Evolutionary conservation across 495 filamentous ascomycete genomes (phyloP).

Genomic region (Aspergillus egyptiacus): DNA sequence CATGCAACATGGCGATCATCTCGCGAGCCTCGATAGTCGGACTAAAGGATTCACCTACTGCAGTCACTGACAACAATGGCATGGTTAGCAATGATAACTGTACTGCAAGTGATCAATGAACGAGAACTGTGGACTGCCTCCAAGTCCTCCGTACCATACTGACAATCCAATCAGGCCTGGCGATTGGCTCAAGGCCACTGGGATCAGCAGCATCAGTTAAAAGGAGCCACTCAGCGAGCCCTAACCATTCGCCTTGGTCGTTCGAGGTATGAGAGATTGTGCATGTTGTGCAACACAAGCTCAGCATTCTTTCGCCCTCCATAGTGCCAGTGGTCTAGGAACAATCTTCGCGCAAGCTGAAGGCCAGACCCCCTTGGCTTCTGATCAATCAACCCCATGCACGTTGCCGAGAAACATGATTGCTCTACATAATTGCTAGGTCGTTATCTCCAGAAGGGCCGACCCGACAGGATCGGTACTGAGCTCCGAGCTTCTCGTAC

Average conservation of each 20-base stretch:
- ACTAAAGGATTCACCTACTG: slow-evolving; percentile 2
- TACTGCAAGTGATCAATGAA: not conserved
- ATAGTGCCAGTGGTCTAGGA: not conserved
- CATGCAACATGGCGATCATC: slow-evolving; percentile 6
- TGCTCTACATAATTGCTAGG: not conserved
- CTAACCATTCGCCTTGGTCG: not conserved
- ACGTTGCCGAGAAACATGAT: slow-evolving; percentile 15
- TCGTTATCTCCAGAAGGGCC: not conserved
- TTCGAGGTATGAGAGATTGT: not conserved
- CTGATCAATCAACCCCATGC: slow-evolving; percentile 14
- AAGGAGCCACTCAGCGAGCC: not conserved
- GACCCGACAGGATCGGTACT: not conserved
- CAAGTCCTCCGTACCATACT: slow-evolving; percentile 4
- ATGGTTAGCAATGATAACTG: not conserved
- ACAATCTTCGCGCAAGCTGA: not conserved
- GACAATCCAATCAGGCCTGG: not conserved
- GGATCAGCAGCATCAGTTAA: not conserved
- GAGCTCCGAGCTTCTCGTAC: not conserved
- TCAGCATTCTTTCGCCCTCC: not conserved
- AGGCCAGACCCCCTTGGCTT: slow-evolving; percentile 6
- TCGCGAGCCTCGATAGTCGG: slow-evolving; percentile 7
- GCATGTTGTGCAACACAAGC: not conserved
- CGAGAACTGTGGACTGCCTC: too few species aligned
- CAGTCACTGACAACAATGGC: slow-evolving; percentile 8
- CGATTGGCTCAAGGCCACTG: not conserved